A percentile compares a stretch with the other conserved stretches of the same genome.
Conservation (phyloP, 1,139 yeast genomes). For the Yamadazyma conglobata region DNA sequence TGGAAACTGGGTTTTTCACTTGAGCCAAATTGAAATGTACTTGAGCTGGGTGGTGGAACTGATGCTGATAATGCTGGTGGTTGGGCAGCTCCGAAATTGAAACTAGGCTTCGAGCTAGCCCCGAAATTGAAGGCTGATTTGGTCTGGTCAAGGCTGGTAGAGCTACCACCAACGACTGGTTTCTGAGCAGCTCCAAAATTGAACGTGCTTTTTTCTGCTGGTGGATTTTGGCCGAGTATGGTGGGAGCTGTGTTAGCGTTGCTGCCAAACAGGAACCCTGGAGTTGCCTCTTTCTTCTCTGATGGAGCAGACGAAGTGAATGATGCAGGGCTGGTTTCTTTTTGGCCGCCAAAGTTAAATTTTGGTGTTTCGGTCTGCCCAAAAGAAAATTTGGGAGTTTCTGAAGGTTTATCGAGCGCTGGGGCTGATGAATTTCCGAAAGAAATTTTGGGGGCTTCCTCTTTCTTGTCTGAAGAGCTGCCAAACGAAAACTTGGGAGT, state of each 20-base stretch:
- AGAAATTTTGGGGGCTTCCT: conserved; percentile 1
- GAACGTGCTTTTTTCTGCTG: conserved; percentile 3
- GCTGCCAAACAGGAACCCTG: conserved; percentile 7
- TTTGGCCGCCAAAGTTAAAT: conserved; percentile 9
- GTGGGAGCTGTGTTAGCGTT: background rate
- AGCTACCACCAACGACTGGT: conserved; percentile 11
- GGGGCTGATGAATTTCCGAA: no score
- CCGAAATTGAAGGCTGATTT: conserved; percentile 14
- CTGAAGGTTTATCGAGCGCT: no score
- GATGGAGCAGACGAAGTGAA: conserved; percentile 6
- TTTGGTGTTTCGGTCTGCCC: conserved; percentile 3
- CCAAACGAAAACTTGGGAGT: conserved; percentile 17
- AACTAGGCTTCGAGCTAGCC: conserved; percentile 11
- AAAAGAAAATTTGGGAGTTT: conserved; percentile 15
- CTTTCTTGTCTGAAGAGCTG: conserved; percentile 17
- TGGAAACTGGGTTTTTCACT: conserved; percentile 5
- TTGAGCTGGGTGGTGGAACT: conserved; percentile 3
- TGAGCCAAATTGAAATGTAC: conserved; percentile 10
- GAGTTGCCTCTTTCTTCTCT: conserved; percentile 6
- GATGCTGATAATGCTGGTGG: conserved; percentile 7
- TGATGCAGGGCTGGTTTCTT: no score
- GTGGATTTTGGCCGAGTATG: background rate
- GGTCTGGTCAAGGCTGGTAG: background rate
- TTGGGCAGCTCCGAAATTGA: conserved; percentile 11
- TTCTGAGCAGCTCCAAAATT: conserved; percentile 12